phyloP scores from a whole-genome alignment of 345 rosid genomes.

The Linum tenue region DNA sequence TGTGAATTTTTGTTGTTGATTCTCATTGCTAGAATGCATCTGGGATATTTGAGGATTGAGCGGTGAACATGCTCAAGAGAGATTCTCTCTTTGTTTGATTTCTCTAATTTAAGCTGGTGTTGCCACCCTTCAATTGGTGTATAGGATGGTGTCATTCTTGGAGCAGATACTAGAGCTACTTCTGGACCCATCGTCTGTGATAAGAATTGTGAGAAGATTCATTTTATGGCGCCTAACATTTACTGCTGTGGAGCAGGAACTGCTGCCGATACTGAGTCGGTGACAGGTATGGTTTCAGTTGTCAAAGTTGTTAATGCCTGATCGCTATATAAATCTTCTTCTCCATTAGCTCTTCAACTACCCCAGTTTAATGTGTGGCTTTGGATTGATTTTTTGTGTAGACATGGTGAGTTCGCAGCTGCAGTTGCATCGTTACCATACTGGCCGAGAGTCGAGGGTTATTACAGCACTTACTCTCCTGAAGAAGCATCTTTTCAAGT shows the following conservation, averaged over 20 bases:
- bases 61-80: background rate
- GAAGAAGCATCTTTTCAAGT: constrained; percentile 71
- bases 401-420: constrained; percentile 89
- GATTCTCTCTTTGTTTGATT: constrained; percentile 1
- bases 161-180: constrained; percentile 86
- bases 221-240: constrained; percentile 96
- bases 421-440: constrained; percentile 65
- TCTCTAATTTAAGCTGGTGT: constrained; percentile 5
- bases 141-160: constrained; percentile 91
- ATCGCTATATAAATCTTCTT: background rate
- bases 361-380: background rate
- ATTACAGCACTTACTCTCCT: constrained; percentile 76
- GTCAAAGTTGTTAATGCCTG: background rate
- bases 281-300: constrained; percentile 46
- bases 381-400: constrained; percentile 13
- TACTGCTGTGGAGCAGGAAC: constrained; percentile 98
- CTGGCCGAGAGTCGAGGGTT: constrained; percentile 75
- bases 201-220: constrained; percentile 97
- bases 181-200: constrained; percentile 97
- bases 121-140: constrained; percentile 1
- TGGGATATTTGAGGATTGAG: background rate
- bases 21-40: background rate
- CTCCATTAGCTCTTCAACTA: background rate
- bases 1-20: background rate
- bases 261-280: constrained; percentile 98